Conservation (phyloP, 208 protist genomes). For the Leishmania amazonensis region DNA sequence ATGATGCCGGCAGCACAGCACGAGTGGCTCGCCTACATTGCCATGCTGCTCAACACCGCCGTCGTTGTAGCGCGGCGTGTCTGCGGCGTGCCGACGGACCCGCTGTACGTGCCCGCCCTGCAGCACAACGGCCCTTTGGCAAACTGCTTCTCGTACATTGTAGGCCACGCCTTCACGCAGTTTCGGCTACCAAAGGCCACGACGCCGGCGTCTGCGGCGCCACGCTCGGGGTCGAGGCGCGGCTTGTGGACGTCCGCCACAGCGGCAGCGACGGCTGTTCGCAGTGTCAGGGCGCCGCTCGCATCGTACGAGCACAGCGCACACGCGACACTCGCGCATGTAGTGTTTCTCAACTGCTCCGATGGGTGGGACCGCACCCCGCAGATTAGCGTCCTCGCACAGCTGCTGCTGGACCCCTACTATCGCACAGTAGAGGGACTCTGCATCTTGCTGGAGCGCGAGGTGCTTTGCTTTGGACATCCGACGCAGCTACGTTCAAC, state of each 20-base stretch:
- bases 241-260: neutral
- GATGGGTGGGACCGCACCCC: conserved; percentile 95
- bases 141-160: conserved; percentile 36
- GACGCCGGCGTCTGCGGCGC: neutral
- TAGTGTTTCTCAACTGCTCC: conserved; percentile 70
- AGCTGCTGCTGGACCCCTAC: conserved; percentile 92
- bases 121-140: conserved; percentile 23
- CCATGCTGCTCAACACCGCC: conserved; percentile 45
- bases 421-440: conserved; percentile 95
- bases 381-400: conserved; percentile 74
- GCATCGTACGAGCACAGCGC: conserved; percentile 29
- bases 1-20: conserved; percentile 13
- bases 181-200: conserved; percentile 19
- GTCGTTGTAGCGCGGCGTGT: conserved; percentile 50
- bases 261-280: neutral
- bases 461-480: conserved; percentile 93
- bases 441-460: conserved; percentile 91
- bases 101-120: conserved; percentile 41
- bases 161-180: conserved; percentile 32
- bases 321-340: conserved; percentile 19
- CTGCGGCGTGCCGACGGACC: conserved; percentile 46
- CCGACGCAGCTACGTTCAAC: conserved; percentile 27
- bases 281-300: conserved; percentile 2
- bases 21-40: conserved; percentile 41
- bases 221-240: conserved; percentile 1